Conservation (phyloP, 148 eudicot genomes). For the Pouteria glomerata region DNA sequence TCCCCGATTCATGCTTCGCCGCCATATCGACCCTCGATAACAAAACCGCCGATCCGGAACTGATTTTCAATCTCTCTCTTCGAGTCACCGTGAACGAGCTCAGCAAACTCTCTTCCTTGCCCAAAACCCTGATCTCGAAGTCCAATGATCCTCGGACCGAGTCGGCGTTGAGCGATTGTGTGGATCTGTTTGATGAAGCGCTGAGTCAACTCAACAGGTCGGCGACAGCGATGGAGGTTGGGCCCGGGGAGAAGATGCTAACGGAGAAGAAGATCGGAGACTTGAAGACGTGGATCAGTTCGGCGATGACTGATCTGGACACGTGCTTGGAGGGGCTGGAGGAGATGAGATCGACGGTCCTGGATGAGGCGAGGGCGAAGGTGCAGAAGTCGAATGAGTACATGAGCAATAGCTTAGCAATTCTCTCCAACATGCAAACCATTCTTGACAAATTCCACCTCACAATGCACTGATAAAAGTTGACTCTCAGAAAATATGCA, state of each 20-base stretch:
- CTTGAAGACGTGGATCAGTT: conserved; percentile 54
- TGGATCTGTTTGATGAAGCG: conserved; percentile 39
- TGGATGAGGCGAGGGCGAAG: conserved; percentile 31
- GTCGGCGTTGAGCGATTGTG: conserved; percentile 43
- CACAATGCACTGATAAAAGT: conserved; percentile 22
- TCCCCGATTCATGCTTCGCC: conserved; percentile 27
- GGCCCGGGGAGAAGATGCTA: conserved; percentile 18
- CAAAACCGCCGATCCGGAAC: conserved; percentile 20
- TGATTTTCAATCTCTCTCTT: conserved; percentile 33
- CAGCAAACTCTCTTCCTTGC: conserved; percentile 15
- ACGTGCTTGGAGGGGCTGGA: conserved; percentile 57
- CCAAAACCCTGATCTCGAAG: conserved; percentile 19
- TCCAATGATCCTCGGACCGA: conserved; percentile 19
- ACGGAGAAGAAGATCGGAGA: conserved; percentile 31
- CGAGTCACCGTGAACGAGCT: conserved; percentile 17
- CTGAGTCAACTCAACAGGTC: conserved; percentile 32
- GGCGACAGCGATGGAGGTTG: conserved; percentile 12
- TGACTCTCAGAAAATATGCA: background rate
- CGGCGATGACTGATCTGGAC: conserved; percentile 50
- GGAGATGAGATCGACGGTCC: conserved; percentile 43
- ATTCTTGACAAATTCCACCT: conserved; percentile 27
- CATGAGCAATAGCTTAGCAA: conserved; percentile 52
- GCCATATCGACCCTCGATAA: conserved; percentile 22
- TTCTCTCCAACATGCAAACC: conserved; percentile 30
- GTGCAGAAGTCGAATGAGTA: conserved; percentile 37